Conservation (phyloP, 441 rosid species). For the Croton setiger region DNA sequence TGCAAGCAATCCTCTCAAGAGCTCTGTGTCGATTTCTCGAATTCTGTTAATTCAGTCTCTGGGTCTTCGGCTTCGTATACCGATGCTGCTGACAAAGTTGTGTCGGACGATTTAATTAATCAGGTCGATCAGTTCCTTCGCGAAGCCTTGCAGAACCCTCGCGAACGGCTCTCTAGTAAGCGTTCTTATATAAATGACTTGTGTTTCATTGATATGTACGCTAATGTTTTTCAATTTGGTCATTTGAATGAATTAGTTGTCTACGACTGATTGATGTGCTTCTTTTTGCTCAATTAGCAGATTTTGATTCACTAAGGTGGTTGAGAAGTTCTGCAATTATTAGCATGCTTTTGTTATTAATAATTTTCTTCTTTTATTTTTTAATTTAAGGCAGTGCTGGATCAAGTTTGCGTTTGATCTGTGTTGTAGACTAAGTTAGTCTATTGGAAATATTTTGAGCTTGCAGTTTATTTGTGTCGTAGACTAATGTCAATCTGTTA, state of each 20-base stretch:
- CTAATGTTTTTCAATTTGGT: too few species aligned
- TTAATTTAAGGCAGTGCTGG: not conserved
- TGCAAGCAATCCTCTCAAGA: slow-evolving; percentile 16
- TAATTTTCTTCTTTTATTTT: not conserved
- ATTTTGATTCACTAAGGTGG: too few species aligned
- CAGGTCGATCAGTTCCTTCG: slow-evolving; percentile 81
- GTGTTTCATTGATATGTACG: not conserved
- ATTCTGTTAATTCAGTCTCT: slow-evolving; percentile 9
- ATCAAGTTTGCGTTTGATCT: not conserved
- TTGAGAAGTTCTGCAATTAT: not conserved
- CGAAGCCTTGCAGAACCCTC: slow-evolving; percentile 75
- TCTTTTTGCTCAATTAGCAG: slow-evolving; percentile 7
- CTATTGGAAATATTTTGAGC: not conserved
- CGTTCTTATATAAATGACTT: not conserved
- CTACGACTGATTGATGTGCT: not conserved
- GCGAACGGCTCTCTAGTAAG: slow-evolving; percentile 76
- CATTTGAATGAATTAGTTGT: not conserved
- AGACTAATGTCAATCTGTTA: not conserved
- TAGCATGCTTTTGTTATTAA: not conserved
- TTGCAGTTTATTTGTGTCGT: not conserved
- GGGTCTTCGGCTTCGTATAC: slow-evolving; percentile 20
- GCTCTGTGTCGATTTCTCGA: not conserved
- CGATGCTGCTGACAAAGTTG: slow-evolving; percentile 21
- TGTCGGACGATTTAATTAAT: slow-evolving; percentile 38
- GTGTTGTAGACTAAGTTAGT: not conserved